Conservation (phyloP, 805 yeast species). For the Ogataea trehaloabstinens region DNA sequence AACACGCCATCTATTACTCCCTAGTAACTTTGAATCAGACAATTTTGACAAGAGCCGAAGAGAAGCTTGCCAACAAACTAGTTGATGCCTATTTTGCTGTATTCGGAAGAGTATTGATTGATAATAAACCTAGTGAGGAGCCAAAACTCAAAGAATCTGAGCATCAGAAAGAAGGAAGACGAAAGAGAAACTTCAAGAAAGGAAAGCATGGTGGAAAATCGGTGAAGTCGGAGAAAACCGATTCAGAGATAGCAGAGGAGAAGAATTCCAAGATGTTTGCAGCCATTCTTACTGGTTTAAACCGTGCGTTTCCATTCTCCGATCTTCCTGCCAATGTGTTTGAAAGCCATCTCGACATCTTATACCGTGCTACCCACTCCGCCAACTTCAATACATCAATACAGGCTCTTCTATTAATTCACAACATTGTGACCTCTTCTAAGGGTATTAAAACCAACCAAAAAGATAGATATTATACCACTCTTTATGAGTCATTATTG, state of each 20-base stretch:
- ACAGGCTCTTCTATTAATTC: conserved; percentile 84
- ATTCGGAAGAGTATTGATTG: conserved; percentile 78
- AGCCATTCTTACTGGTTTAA: conserved; percentile 89
- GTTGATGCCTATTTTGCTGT: conserved; percentile 82
- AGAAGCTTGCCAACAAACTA: conserved; percentile 76
- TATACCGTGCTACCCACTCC: conserved; percentile 89
- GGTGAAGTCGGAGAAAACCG: conserved; percentile 62
- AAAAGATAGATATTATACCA: conserved; percentile 72
- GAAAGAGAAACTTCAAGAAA: conserved; percentile 73
- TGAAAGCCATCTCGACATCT: conserved; percentile 73
- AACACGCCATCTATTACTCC: conserved; percentile 86
- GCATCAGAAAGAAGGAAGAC: conserved; percentile 56
- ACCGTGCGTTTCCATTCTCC: conserved; percentile 94
- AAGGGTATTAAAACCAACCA: conserved; percentile 20
- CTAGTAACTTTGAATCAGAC: conserved; percentile 90
- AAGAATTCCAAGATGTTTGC: conserved; percentile 81
- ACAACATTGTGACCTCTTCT: conserved; percentile 70
- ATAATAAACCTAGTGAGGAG: conserved; percentile 51
- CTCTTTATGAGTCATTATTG: conserved; percentile 83
- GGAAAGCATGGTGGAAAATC: conserved; percentile 90
- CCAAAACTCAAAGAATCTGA: conserved; percentile 38
- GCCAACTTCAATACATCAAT: conserved; percentile 91
- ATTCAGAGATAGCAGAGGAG: conserved; percentile 67
- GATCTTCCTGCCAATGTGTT: conserved; percentile 68
- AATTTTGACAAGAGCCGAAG: conserved; percentile 74